phyloP scores from a whole-genome alignment of 192 early-diverging fungal genomes.

The Piromyces sp. region DNA sequence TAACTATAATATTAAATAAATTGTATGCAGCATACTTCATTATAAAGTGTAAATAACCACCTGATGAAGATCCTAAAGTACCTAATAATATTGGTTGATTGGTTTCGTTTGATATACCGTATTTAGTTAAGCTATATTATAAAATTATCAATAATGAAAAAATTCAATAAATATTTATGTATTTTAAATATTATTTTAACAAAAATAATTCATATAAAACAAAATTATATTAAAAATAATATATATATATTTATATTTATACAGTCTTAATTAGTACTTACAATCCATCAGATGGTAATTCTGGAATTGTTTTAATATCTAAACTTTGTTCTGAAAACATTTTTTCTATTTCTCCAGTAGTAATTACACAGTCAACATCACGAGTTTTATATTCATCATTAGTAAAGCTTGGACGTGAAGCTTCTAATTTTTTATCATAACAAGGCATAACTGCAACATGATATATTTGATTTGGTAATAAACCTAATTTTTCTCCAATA shows the following conservation, averaged over 20 bases:
- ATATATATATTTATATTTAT: too few species aligned
- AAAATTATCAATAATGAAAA: not conserved
- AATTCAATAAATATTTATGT: too few species aligned
- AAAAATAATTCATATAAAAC: too few species aligned
- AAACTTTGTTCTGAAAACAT: constrained; percentile 54
- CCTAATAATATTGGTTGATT: constrained; percentile 24
- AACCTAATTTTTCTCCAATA: constrained; percentile 41
- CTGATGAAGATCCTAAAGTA: constrained; percentile 66
- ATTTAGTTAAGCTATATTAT: not conserved
- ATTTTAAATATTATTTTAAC: too few species aligned
- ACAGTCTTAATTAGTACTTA: not conserved
- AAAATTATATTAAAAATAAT: too few species aligned
- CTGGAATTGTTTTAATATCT: constrained; percentile 22
- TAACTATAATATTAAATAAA: constrained; percentile 41
- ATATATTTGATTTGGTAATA: constrained; percentile 59
- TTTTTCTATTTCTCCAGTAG: constrained; percentile 79
- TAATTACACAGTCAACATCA: constrained; percentile 93
- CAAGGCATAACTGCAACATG: constrained; percentile 95
- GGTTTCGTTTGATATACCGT: not conserved
- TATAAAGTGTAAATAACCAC: constrained; percentile 79
- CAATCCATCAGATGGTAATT: constrained; percentile 30
- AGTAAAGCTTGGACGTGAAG: constrained; percentile 81
- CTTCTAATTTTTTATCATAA: constrained; percentile 98
- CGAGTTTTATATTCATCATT: constrained; percentile 58
- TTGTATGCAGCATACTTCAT: constrained; percentile 61